phyloP scores from a whole-genome alignment of 768 basidiomycete genomes.

The Boletus insuetus region DNA sequence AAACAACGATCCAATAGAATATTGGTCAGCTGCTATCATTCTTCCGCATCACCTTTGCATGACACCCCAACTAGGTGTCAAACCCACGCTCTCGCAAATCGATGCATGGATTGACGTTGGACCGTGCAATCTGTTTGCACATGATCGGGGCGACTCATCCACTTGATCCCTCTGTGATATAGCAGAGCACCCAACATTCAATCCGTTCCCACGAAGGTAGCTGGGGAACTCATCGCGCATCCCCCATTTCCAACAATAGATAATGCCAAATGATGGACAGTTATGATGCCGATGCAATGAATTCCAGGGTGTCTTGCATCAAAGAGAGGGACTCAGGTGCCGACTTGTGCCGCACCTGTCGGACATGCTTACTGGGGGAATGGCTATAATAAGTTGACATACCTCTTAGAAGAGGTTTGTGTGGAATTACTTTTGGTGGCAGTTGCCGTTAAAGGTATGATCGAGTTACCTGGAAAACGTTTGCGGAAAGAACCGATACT shows the following conservation, averaged over 20 bases:
- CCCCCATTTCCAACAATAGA: slow-evolving; percentile 72
- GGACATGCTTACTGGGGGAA: too few species aligned
- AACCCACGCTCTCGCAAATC: too few species aligned
- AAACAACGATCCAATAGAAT: too few species aligned
- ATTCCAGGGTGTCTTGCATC: slow-evolving; percentile 65
- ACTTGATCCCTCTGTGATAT: slow-evolving; percentile 74
- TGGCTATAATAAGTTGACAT: too few species aligned
- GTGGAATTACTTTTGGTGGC: slow-evolving; percentile 66
- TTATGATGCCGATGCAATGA: slow-evolving; percentile 69
- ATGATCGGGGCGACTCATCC: slow-evolving; percentile 1
- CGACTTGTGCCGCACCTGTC: slow-evolving; percentile 65
- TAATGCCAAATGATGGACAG: slow-evolving; percentile 62
- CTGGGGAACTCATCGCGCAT: slow-evolving; percentile 66
- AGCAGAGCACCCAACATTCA: slow-evolving; percentile 51
- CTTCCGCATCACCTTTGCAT: too few species aligned
- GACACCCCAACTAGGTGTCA: too few species aligned
- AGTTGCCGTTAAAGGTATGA: slow-evolving; percentile 87
- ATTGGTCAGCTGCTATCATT: too few species aligned
- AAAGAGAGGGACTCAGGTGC: slow-evolving; percentile 49
- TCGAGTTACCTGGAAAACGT: too few species aligned
- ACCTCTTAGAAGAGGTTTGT: slow-evolving; percentile 73
- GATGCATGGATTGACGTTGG: too few species aligned
- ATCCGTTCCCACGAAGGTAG: slow-evolving; percentile 62
- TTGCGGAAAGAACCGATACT: too few species aligned
- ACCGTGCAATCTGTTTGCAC: too few species aligned